Evolutionary conservation across 2,329 filamentous ascomycete genomes (phyloP), one percentile per base, ranked within the genome.

Genomic region (Neonectria magnoliae): DNA sequence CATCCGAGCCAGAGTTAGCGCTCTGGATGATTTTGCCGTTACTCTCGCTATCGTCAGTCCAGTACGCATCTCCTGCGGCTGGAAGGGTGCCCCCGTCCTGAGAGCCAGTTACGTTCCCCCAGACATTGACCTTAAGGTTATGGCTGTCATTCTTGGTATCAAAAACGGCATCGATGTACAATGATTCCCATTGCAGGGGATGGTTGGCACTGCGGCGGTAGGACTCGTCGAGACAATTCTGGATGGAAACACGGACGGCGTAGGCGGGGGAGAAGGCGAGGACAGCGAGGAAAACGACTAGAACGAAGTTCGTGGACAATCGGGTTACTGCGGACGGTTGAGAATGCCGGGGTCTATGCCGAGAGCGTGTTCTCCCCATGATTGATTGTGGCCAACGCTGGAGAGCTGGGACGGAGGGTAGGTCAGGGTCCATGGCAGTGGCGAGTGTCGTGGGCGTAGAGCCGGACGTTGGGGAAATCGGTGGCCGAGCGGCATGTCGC

Each of bases 61-160:
- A 93, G 51, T 83, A 80, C 0, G 87, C 78, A 75, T 88, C 85
- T 71, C 85, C 78, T 18, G 85, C 79, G 0, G 87, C 73, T 36
- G 93, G 93, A 57, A 93, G 86, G 2, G 79, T 65, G n/a, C 82
- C 81, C 13, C 80, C 75, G 2, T 84, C 83, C 48, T 86, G 84
- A 55, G 90, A 88, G 51, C 96, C 96, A 9, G 91, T 92, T 31
- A 98, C 93, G 79, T 98, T 98, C 56, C 94, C 95, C 82, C 93
- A 98, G 51, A 97, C 87, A 1, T 90, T 96, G 60, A 98, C 82
- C 67, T 87, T 89, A 53, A 99, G 84, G 44, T 85, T 87, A 75
- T 94, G 88, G 55, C 81, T 84, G 5, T 86, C 77, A 67, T 86
- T 81, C 14, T 81, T 78, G 29, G 86, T 84, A 72, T 93, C 86